These are phyloP conservation scores for Erigeron canadensis DNA, from an alignment of 129 eudicot species.

Conservation along the genomic window DNA sequence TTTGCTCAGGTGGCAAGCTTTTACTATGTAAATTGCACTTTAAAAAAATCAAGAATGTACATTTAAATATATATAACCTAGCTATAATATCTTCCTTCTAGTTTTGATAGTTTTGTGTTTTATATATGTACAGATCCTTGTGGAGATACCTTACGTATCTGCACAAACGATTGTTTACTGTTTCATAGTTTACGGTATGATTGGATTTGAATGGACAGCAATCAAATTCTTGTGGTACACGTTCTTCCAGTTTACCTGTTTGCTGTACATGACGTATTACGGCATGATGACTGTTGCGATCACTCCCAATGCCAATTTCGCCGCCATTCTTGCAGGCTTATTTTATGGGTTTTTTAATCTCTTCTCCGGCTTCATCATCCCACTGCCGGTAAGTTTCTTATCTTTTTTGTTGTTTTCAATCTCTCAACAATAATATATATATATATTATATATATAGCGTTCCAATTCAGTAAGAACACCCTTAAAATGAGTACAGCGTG, in stretches of 20 bases:
- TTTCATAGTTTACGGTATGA: conserved; percentile 43
- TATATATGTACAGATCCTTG: background rate
- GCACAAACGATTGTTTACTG: conserved; percentile 32
- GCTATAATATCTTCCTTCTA: no score
- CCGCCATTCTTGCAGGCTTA: background rate
- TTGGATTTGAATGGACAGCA: conserved; percentile 48
- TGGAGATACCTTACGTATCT: conserved; percentile 37
- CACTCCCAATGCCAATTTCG: background rate
- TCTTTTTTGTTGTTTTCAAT: no score
- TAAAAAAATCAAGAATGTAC: no score
- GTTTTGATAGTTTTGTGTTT: no score
- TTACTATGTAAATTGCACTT: no score
- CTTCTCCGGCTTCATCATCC: background rate
- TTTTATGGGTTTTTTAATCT: background rate
- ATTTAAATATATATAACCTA: no score
- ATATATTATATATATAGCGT: no score
- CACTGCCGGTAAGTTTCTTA: background rate
- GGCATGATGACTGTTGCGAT: background rate
- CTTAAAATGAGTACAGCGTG: no score
- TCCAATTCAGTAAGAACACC: no score
- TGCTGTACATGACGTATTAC: background rate
- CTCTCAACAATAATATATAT: no score
- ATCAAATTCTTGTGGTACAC: conserved; percentile 21
- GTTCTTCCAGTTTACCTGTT: background rate
- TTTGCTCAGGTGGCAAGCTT: conserved; percentile 35